Evolutionary conservation across 305 asterid genomes (phyloP).

Genomic region (Rubia occidens): DNA sequence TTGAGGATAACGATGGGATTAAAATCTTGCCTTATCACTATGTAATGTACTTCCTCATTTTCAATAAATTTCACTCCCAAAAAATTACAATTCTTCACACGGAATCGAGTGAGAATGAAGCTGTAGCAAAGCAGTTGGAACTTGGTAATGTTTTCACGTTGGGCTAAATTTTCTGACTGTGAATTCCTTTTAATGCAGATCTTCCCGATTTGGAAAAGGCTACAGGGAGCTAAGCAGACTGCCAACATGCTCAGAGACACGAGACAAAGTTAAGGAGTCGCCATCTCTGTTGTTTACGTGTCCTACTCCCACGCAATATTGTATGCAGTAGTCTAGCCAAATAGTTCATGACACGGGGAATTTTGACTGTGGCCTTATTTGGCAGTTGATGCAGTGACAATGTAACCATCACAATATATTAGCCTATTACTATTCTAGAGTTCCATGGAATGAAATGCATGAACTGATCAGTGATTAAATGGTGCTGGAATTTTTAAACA

Average conservation of each 20-base stretch:
- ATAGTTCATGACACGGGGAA: background rate
- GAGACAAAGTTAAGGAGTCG: background rate
- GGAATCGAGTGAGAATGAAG: background rate
- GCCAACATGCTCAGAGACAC: background rate
- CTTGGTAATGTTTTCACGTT: background rate
- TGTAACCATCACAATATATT: background rate
- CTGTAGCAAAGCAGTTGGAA: background rate
- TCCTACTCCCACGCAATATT: background rate
- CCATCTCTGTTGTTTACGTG: too few relatives aligned
- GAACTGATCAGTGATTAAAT: background rate
- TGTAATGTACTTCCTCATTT: too few relatives aligned
- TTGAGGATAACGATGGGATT: too few relatives aligned
- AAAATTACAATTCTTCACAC: too few relatives aligned
- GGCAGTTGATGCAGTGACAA: background rate
- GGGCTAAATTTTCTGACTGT: constrained; percentile 1
- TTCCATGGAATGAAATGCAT: background rate
- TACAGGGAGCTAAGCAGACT: constrained; percentile 32
- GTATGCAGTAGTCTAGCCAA: background rate
- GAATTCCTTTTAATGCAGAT: constrained; percentile 35
- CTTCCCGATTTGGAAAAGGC: constrained; percentile 88
- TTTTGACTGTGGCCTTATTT: background rate
- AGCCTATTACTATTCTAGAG: background rate
- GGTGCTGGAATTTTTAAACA: background rate
- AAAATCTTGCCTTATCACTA: too few relatives aligned
- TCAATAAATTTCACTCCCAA: too few relatives aligned